These are phyloP conservation scores for Solioccasus polychromus DNA, from an alignment of 768 basidiomycete species.

Conservation along the genomic window DNA sequence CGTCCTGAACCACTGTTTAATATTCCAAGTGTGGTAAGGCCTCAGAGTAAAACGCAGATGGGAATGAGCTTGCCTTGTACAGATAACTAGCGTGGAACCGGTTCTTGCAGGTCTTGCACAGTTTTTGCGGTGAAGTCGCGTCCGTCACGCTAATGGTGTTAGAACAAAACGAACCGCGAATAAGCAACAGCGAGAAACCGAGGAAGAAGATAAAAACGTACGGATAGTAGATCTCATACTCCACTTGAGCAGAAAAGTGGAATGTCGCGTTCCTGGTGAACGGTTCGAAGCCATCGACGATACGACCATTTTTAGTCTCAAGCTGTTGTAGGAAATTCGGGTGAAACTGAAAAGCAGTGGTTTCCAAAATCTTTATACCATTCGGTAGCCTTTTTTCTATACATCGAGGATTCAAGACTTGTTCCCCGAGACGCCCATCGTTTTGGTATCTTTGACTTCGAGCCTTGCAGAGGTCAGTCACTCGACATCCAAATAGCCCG, in stretches of 20 bases:
- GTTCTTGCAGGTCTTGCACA: slow-evolving; percentile 94
- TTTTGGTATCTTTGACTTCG: slow-evolving; percentile 81
- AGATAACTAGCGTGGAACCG: slow-evolving; percentile 90
- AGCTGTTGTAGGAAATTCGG: background rate
- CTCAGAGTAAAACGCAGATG: background rate
- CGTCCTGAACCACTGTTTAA: too few relatives aligned
- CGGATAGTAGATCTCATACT: slow-evolving; percentile 97
- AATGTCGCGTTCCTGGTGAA: slow-evolving; percentile 93
- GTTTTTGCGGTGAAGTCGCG: slow-evolving; percentile 80
- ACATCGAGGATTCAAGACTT: slow-evolving; percentile 91
- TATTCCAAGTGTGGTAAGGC: too few relatives aligned
- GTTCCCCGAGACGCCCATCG: slow-evolving; percentile 85
- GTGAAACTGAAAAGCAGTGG: too few relatives aligned
- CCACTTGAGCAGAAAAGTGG: slow-evolving; percentile 94
- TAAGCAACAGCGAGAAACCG: background rate
- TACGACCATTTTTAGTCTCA: slow-evolving; percentile 70
- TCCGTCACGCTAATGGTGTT: slow-evolving; percentile 93
- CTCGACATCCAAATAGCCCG: slow-evolving; percentile 76
- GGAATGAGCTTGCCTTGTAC: slow-evolving; percentile 62
- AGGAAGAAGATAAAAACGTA: slow-evolving; percentile 35
- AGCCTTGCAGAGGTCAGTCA: slow-evolving; percentile 91
- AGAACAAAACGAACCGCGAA: slow-evolving; percentile 5
- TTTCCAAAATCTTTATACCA: too few relatives aligned
- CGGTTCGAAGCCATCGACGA: slow-evolving; percentile 80
- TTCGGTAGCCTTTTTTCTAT: slow-evolving; percentile 62